Evolutionary conservation across 371 early-diverging fungal genomes (phyloP).

Genomic region (Rhizopus stolonifer): DNA sequence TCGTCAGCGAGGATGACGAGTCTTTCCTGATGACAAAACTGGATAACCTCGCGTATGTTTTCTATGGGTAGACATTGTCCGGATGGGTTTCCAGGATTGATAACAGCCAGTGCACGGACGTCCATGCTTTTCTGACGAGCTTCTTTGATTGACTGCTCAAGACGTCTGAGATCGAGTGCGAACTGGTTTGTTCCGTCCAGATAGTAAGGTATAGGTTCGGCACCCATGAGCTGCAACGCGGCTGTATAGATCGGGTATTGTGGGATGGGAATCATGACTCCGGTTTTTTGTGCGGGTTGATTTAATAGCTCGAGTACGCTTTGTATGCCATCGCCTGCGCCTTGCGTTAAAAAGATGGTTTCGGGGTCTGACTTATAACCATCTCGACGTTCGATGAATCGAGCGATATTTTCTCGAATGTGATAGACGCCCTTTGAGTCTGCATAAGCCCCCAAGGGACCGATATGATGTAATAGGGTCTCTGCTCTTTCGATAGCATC

Average conservation of each 20-base stretch:
- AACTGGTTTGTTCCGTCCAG: constrained; percentile 82
- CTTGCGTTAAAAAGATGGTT: constrained; percentile 87
- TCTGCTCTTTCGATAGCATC: constrained; percentile 88
- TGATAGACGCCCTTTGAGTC: constrained; percentile 89
- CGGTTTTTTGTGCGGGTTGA: constrained; percentile 63
- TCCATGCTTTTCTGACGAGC: constrained; percentile 71
- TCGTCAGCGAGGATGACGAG: constrained; percentile 91
- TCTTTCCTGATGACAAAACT: constrained; percentile 74
- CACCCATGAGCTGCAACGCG: constrained; percentile 72
- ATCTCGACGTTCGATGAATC: constrained; percentile 83
- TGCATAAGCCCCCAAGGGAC: constrained; percentile 88
- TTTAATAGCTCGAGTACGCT: constrained; percentile 76
- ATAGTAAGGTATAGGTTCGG: constrained; percentile 83
- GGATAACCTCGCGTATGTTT: constrained; percentile 80
- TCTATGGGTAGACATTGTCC: constrained; percentile 78
- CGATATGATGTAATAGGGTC: constrained; percentile 61
- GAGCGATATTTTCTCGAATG: constrained; percentile 85
- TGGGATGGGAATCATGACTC: constrained; percentile 96
- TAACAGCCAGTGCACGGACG: constrained; percentile 89
- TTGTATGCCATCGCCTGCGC: constrained; percentile 86
- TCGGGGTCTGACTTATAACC: constrained; percentile 73
- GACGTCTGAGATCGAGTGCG: constrained; percentile 67
- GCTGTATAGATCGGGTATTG: constrained; percentile 98
- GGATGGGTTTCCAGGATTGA: constrained; percentile 97
- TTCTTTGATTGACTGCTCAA: constrained; percentile 53